These are phyloP conservation scores for Metschnikowia shivogae DNA, from an alignment of 805 yeast genomes.

Conservation along the genomic window DNA sequence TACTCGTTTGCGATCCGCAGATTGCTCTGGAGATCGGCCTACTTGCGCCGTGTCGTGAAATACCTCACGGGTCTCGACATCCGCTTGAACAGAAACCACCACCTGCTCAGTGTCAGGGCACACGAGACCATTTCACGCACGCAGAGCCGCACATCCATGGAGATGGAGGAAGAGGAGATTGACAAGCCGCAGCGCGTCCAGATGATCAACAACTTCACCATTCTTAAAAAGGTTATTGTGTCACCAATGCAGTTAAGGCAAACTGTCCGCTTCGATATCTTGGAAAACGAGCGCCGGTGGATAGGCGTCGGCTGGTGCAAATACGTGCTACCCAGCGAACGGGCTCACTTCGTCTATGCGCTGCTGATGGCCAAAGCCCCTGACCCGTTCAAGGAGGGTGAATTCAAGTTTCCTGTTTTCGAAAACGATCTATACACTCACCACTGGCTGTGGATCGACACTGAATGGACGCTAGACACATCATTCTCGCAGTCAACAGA, in stretches of 20 bases:
- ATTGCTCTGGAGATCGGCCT: conserved; percentile 48
- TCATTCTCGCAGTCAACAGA: conserved; percentile 35
- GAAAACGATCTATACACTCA: conserved; percentile 34
- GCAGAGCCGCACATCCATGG: conserved; percentile 10
- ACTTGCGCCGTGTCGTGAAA: conserved; percentile 34
- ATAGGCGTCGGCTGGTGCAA: conserved; percentile 58
- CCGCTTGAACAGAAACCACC: conserved; percentile 11
- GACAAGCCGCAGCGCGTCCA: conserved; percentile 15
- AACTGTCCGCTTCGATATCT: conserved; percentile 45
- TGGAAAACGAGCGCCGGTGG: conserved; percentile 62
- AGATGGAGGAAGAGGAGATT: conserved; percentile 3
- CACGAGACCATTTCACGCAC: conserved; percentile 15
- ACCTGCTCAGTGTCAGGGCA: conserved; percentile 2
- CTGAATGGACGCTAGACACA: conserved; percentile 45
- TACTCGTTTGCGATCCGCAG: conserved; percentile 44
- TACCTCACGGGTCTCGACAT: conserved; percentile 41
- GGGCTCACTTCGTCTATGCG: conserved; percentile 46
- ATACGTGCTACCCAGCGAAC: conserved; percentile 47
- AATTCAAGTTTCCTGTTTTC: conserved; percentile 45
- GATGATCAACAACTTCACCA: conserved; percentile 33
- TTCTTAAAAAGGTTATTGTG: conserved; percentile 33
- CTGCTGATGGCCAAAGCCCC: conserved; percentile 29
- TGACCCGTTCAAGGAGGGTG: conserved; percentile 14
- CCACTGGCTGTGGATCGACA: conserved; percentile 58
- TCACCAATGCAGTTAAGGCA: conserved; percentile 44